Conservation (phyloP, 306 rosid species). For the Echinosophora koreensis region DNA sequence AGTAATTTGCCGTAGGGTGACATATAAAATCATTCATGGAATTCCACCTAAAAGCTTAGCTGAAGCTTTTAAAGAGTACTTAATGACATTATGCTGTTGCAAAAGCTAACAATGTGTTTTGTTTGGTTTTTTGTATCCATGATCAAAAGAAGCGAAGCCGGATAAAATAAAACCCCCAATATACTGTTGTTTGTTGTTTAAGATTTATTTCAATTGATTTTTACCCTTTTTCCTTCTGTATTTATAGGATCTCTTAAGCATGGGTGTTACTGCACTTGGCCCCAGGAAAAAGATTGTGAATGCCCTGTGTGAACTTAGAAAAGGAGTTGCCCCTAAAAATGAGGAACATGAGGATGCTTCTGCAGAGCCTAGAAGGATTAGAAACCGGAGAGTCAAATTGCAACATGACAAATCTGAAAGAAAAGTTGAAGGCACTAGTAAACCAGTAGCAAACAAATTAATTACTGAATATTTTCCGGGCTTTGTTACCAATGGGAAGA, state of each 20-base stretch:
- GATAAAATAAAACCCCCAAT: background rate
- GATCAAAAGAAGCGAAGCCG: background rate
- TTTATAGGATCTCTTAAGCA: conserved; percentile 76
- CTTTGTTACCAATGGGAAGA: conserved; percentile 61
- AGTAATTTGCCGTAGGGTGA: conserved; percentile 37
- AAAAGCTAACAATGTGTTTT: conserved; percentile 28
- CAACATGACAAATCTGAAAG: conserved; percentile 54
- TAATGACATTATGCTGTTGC: conserved; percentile 2
- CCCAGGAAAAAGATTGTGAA: conserved; percentile 87
- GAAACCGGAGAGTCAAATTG: conserved; percentile 53
- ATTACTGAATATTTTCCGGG: conserved; percentile 89
- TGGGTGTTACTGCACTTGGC: conserved; percentile 88
- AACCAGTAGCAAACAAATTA: conserved; percentile 71
- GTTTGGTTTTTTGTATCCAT: conserved; percentile 1
- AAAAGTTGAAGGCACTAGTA: conserved; percentile 53
- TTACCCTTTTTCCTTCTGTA: background rate
- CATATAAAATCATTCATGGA: background rate
- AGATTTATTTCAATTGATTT: background rate
- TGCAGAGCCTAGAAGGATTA: conserved; percentile 51
- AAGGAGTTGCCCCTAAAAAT: conserved; percentile 45
- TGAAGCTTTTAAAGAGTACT: background rate
- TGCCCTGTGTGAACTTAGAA: conserved; percentile 73
- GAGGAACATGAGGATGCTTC: conserved; percentile 47
- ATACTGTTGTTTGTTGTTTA: background rate
- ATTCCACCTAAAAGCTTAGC: background rate